A percentile compares a stretch with the other conserved stretches of the same genome.
These are phyloP conservation scores for Mycena vitilis DNA, from an alignment of 768 basidiomycete species.

Conservation along the genomic window DNA sequence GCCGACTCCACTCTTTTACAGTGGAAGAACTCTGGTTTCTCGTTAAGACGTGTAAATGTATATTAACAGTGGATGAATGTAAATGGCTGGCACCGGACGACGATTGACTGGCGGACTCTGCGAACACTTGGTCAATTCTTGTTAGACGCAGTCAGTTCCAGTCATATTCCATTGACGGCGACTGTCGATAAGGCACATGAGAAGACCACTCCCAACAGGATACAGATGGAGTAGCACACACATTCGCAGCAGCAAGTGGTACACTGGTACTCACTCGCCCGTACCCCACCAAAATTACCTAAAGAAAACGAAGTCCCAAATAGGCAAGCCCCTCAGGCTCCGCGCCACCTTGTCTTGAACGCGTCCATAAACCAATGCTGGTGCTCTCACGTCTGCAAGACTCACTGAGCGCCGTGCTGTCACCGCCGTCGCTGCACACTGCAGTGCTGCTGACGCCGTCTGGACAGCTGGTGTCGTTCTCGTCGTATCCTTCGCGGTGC, in stretches of 20 bases:
- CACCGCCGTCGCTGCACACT: constrained; percentile 73
- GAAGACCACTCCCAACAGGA: too few species aligned
- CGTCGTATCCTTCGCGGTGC: constrained; percentile 62
- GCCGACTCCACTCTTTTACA: constrained; percentile 40
- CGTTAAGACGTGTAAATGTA: constrained; percentile 50
- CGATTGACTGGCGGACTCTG: too few species aligned
- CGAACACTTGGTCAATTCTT: too few species aligned
- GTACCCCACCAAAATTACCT: too few species aligned
- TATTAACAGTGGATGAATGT: constrained; percentile 20
- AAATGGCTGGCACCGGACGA: constrained; percentile 7
- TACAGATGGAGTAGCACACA: too few species aligned
- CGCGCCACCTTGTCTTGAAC: not conserved
- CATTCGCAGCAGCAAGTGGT: too few species aligned
- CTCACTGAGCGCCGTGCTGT: constrained; percentile 71
- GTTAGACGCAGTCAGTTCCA: too few species aligned
- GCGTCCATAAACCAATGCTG: constrained; percentile 59
- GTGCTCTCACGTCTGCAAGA: constrained; percentile 75
- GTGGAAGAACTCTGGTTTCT: constrained; percentile 68
- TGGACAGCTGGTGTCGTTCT: constrained; percentile 80
- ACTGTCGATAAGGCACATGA: too few species aligned
- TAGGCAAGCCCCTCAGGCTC: too few species aligned
- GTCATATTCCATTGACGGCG: too few species aligned
- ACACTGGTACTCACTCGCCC: too few species aligned
- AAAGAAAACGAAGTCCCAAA: too few species aligned
- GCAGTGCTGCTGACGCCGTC: constrained; percentile 77